Evolutionary conservation across 192 early-diverging fungal genomes (phyloP), one percentile per base, ranked within the genome.

Genomic region (Coemansia erecta): DNA sequence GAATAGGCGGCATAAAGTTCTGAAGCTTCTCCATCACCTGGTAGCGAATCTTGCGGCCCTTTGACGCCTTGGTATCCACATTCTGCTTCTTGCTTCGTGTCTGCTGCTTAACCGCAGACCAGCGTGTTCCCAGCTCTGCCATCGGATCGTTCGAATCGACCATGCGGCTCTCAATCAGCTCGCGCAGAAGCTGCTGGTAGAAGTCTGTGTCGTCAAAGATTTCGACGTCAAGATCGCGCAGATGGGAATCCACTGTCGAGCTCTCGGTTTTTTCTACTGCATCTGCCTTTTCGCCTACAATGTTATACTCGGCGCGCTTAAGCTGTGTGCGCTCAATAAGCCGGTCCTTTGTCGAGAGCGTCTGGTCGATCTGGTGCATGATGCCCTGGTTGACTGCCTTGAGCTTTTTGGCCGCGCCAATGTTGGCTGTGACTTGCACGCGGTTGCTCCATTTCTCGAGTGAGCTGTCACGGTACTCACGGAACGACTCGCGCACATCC

Each of bases 181-280:
- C 96, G 45, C 94, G 90, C 58, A 98, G 63, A 45, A 94, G 82
- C 52, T 93, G 91, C 61, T 92, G 89, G 72, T 98, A 98, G 70
- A 93, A 98, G 72, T 98, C 96, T 1, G 86, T 83, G 63, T 98
- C 96, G 64, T 98, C 96, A 80, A 97, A 98, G 28, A 98, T 87
- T 52, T 97, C 91, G 11, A 73, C 59, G 26, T 80, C 72, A 0
- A 53, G 68, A 19, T 80, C 64, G 24, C 70, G 69, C 11, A 80
- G 58, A 56, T 96, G 93, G 56, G 91, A 85, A 48, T 93, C 86
- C 15, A 61, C 58, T 21, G 33, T 28, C 85, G 83, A 18, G 74
- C 74, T 58, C 88, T 37, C 35, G 8, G 35, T 9, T 37, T 90
- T 39, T 70, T 47, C 51, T 11, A 58, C 12, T 2, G 35, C 1